Percentiles rank a stretch among this genome's conserved stretches.
Evolutionary conservation across 306 rosid species (phyloP).

Genomic region (Glycine soja): DNA sequence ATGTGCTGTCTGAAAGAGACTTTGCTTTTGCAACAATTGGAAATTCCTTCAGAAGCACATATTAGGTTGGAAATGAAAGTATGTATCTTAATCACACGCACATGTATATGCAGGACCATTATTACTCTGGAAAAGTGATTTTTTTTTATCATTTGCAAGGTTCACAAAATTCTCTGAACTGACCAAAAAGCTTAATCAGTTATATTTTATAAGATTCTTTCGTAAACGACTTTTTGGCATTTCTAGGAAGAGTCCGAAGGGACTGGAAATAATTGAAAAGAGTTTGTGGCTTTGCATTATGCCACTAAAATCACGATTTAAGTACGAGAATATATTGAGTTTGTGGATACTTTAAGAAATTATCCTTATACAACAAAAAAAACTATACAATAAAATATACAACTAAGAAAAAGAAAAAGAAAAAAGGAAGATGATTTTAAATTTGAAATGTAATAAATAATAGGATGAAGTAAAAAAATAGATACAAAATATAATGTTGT

Average conservation of each 20-base stretch:
- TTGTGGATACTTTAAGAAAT: no score
- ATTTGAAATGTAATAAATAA: no score
- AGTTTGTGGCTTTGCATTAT: background rate
- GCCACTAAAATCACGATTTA: background rate
- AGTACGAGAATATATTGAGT: no score
- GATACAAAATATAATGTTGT: no score
- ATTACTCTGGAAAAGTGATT: slow-evolving; percentile 10
- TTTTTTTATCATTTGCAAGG: slow-evolving; percentile 24
- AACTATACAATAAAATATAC: no score
- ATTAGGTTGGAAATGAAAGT: slow-evolving; percentile 46
- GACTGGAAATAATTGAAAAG: slow-evolving; percentile 8
- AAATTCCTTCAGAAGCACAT: slow-evolving; percentile 41
- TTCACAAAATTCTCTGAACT: slow-evolving; percentile 15
- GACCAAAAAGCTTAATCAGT: background rate
- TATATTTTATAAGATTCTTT: slow-evolving; percentile 5
- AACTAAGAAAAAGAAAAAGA: no score
- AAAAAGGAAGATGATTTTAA: no score
- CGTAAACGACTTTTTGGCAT: slow-evolving; percentile 6
- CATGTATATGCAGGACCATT: slow-evolving; percentile 56
- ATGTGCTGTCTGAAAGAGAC: slow-evolving; percentile 68
- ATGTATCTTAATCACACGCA: slow-evolving; percentile 49
- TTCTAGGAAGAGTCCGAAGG: background rate
- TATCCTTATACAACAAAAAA: no score
- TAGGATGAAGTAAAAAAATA: no score
- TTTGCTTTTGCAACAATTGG: slow-evolving; percentile 47